A percentile compares a stretch with the other conserved stretches of the same genome.
These are phyloP conservation scores for Chalciporus sphaerocephalus DNA, from an alignment of 768 basidiomycete species.

Conservation along the genomic window DNA sequence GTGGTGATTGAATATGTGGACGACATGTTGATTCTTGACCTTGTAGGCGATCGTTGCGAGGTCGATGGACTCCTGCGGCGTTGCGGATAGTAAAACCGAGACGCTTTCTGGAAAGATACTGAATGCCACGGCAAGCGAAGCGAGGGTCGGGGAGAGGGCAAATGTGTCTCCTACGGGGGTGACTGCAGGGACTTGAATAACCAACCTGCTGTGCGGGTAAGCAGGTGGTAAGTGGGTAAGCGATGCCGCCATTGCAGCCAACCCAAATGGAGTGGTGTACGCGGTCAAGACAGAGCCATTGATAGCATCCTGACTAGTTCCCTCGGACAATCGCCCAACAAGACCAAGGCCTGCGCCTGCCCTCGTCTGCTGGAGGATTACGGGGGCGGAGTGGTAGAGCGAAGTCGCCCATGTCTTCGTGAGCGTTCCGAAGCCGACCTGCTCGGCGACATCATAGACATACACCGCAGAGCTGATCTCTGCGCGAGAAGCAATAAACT, in stretches of 20 bases:
- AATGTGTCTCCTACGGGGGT: conserved; percentile 62
- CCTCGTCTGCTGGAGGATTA: conserved; percentile 74
- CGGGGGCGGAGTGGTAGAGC: conserved; percentile 42
- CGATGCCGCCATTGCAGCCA: conserved; percentile 78
- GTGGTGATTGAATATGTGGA: conserved; percentile 90
- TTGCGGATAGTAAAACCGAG: conserved; percentile 76
- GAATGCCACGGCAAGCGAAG: conserved; percentile 57
- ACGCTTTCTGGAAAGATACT: conserved; percentile 60
- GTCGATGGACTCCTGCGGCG: conserved; percentile 77
- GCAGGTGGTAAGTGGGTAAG: conserved; percentile 68
- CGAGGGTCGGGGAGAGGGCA: conserved; percentile 72
- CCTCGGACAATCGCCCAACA: conserved; percentile 74
- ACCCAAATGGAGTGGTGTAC: conserved; percentile 79
- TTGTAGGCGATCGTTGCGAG: conserved; percentile 75
- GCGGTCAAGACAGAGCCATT: conserved; percentile 64
- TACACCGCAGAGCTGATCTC: conserved; percentile 64
- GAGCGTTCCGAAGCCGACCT: conserved; percentile 73
- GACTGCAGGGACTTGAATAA: conserved; percentile 80
- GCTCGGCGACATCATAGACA: conserved; percentile 79
- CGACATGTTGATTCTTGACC: conserved; percentile 60
- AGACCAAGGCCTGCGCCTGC: conserved; percentile 79
- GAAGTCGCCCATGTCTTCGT: conserved; percentile 62
- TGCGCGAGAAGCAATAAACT: conserved; percentile 59
- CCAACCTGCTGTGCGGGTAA: conserved; percentile 58
- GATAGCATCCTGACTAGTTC: conserved; percentile 64